Percentiles rank a stretch among this genome's conserved stretches.
phyloP scores from a whole-genome alignment of 2,329 filamentous ascomycete species.

The Sporothrix protearum region DNA sequence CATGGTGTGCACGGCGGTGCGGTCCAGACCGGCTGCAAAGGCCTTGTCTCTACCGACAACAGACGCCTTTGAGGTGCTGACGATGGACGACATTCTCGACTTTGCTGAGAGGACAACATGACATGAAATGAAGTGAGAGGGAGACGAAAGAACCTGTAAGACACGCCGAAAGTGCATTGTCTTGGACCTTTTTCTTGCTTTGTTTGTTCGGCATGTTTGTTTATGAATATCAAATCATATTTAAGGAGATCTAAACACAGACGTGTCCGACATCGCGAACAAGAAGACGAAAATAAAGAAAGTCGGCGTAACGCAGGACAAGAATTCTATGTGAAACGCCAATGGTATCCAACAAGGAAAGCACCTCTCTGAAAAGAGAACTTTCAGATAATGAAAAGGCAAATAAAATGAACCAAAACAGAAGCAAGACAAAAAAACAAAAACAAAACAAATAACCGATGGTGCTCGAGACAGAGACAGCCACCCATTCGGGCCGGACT shows the following conservation, averaged over 20 bases:
- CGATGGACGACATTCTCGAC: slow-evolving; percentile 45
- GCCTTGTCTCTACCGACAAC: slow-evolving; percentile 42
- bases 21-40: slow-evolving; percentile 39
- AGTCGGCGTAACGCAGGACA: not conserved
- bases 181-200: slow-evolving; percentile 1
- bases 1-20: slow-evolving; percentile 53
- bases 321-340: slow-evolving; percentile 2
- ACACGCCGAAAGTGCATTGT: not conserved
- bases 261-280: not conserved
- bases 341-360: not conserved
- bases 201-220: not conserved
- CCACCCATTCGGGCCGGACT: not conserved
- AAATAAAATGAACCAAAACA: not conserved
- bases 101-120: slow-evolving; percentile 40
- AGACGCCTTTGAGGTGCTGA: slow-evolving; percentile 41
- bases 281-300: not conserved
- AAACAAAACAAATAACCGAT: not conserved
- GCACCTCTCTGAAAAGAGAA: not conserved
- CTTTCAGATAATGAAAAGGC: too few relatives aligned
- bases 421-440: not conserved
- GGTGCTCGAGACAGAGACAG: too few relatives aligned
- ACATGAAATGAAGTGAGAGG: too few relatives aligned
- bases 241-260: not conserved
- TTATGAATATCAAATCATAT: too few relatives aligned
- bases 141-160: not conserved